A percentile compares a stretch with the other conserved stretches of the same genome.
Conservation (phyloP, 2,329 filamentous ascomycete species). For the Ophiostoma ulmi region DNA sequence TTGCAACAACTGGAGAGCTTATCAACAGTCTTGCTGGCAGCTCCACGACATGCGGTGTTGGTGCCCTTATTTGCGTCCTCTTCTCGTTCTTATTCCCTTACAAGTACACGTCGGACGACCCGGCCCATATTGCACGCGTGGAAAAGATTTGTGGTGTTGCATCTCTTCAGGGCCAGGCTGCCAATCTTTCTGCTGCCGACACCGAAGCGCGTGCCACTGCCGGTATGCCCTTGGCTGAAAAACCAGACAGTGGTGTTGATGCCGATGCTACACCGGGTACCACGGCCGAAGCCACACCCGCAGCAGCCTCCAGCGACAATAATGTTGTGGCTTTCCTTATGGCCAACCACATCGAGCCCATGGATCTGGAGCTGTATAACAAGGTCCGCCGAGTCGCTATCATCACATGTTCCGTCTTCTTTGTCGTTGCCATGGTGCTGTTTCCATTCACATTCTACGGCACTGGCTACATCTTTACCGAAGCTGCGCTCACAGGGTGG, state of each 20-base stretch:
- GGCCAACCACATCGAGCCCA: slow-evolving; percentile 38
- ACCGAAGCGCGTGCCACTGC: background rate
- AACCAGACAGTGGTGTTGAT: background rate
- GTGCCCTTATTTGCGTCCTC: slow-evolving; percentile 35
- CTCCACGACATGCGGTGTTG: slow-evolving; percentile 35
- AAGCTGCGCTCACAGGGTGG: slow-evolving; percentile 35
- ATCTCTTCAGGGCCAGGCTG: background rate
- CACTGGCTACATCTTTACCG: slow-evolving; percentile 29
- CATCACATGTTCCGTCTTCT: slow-evolving; percentile 35
- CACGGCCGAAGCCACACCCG: slow-evolving; percentile 29
- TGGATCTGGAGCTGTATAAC: slow-evolving; percentile 37
- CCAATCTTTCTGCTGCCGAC: background rate
- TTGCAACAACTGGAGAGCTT: slow-evolving; percentile 35
- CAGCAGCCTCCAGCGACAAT: slow-evolving; percentile 34
- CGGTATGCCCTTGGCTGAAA: background rate
- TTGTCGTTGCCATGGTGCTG: slow-evolving; percentile 36
- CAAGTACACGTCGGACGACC: background rate
- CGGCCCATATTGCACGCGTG: background rate
- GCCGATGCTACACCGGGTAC: background rate
- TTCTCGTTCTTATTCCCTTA: background rate
- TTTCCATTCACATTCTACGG: slow-evolving; percentile 40
- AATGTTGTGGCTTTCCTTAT: slow-evolving; percentile 41
- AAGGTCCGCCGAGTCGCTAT: slow-evolving; percentile 37
- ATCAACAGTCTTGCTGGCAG: slow-evolving; percentile 40
- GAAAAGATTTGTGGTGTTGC: background rate